phyloP scores from a whole-genome alignment of 2,329 filamentous ascomycete species.

The Cercospora sesami region DNA sequence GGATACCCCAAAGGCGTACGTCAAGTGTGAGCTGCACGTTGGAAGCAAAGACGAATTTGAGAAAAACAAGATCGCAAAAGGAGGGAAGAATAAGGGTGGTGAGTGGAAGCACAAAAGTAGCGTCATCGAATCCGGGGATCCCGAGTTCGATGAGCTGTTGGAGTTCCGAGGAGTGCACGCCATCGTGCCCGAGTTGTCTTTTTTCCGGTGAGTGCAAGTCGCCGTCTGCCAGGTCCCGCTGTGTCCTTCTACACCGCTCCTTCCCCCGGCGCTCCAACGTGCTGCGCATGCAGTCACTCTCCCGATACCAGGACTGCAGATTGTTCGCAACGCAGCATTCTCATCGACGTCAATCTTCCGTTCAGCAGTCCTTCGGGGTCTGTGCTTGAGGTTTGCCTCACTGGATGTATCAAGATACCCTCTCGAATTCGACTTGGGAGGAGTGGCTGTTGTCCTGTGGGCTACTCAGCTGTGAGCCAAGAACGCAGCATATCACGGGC shows the following conservation, averaged over 20 bases:
- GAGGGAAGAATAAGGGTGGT: slow-evolving; percentile 55
- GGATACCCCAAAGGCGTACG: slow-evolving; percentile 63
- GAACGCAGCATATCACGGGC: neutral
- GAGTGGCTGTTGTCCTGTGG: neutral
- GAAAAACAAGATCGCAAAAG: slow-evolving; percentile 46
- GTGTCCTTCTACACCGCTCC: neutral
- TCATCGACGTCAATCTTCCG: neutral
- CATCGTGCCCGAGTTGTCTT: slow-evolving; percentile 50
- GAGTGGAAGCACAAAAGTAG: slow-evolving; percentile 51
- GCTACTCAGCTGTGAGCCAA: neutral
- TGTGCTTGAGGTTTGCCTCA: neutral
- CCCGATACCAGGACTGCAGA: neutral
- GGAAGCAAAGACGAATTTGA: slow-evolving; percentile 61
- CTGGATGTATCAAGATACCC: neutral
- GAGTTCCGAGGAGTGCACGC: slow-evolving; percentile 46
- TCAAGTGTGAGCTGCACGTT: slow-evolving; percentile 79
- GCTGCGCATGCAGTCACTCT: neutral
- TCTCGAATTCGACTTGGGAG: neutral
- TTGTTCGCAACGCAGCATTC: neutral
- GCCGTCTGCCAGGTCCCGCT: neutral
- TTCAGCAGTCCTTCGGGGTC: neutral
- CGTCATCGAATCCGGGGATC: slow-evolving; percentile 45
- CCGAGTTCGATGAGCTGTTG: slow-evolving; percentile 50
- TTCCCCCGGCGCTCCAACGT: neutral
- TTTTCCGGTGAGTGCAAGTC: slow-evolving; percentile 47